A percentile compares a stretch with the other conserved stretches of the same genome.
Evolutionary conservation across 805 yeast genomes (phyloP).

Genomic region (Lipomyces spencermartinsiae): DNA sequence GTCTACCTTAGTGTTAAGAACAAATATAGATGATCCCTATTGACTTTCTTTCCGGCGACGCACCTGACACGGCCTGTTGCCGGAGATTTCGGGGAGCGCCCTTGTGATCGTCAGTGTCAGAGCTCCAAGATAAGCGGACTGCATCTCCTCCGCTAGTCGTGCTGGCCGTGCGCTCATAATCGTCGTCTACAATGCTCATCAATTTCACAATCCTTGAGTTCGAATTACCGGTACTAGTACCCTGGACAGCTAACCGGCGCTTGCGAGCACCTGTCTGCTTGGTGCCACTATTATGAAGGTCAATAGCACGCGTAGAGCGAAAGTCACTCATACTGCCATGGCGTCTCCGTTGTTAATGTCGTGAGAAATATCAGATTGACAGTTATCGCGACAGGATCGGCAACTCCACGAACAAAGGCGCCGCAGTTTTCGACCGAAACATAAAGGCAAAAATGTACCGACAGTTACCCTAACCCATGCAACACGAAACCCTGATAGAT

Average conservation of each 20-base stretch:
- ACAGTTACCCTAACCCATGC: too few relatives aligned
- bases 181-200: background rate
- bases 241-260: background rate
- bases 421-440: too few relatives aligned
- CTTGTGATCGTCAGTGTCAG: background rate
- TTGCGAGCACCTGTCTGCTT: background rate
- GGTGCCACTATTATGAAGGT: background rate
- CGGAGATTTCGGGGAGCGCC: background rate
- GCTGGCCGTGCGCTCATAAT: background rate
- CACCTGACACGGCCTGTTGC: background rate
- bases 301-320: background rate
- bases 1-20: background rate
- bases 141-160: background rate
- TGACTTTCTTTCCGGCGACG: background rate
- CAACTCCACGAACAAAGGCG: too few relatives aligned
- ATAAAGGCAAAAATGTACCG: too few relatives aligned
- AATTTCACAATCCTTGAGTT: background rate
- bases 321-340: conserved; percentile 3
- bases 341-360: background rate
- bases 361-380: background rate
- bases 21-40: background rate
- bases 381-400: background rate
- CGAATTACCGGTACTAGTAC: background rate
- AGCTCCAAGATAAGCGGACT: conserved; percentile 4
- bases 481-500: too few relatives aligned